Evolutionary conservation across 345 rosid species (phyloP).

Genomic region (Heritiera fomes): DNA sequence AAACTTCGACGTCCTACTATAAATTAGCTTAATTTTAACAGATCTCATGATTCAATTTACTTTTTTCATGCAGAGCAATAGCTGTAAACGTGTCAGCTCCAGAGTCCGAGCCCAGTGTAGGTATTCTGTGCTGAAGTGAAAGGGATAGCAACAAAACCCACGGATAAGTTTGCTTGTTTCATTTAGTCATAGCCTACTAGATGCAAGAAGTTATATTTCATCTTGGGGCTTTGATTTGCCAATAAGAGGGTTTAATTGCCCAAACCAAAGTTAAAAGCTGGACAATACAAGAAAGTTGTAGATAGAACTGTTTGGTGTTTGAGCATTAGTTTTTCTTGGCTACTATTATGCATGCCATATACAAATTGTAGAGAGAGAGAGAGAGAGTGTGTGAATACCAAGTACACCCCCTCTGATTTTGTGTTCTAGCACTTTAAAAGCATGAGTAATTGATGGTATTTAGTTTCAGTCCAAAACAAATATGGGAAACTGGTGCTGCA

Average conservation of each 20-base stretch:
- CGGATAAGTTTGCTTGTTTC: slow-evolving; percentile 16
- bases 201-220: slow-evolving; percentile 1
- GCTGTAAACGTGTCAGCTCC: slow-evolving; percentile 77
- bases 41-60: slow-evolving; percentile 10
- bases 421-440: background rate
- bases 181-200: background rate
- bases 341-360: background rate
- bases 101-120: slow-evolving; percentile 63
- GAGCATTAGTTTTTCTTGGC: background rate
- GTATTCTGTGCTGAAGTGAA: slow-evolving; percentile 33
- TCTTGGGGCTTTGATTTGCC: background rate
- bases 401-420: background rate
- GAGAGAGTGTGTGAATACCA: background rate
- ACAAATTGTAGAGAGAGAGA: background rate
- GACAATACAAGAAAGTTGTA: background rate
- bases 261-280: background rate
- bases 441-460: background rate
- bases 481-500: background rate
- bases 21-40: background rate
- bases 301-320: background rate
- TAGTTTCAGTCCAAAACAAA: slow-evolving; percentile 15
- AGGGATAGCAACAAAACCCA: slow-evolving; percentile 3
- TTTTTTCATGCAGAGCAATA: slow-evolving; percentile 52
- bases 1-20: background rate
- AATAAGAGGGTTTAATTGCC: slow-evolving; percentile 1